Conservation (phyloP, 257 asterid species). For the Nicotiana paniculata region DNA sequence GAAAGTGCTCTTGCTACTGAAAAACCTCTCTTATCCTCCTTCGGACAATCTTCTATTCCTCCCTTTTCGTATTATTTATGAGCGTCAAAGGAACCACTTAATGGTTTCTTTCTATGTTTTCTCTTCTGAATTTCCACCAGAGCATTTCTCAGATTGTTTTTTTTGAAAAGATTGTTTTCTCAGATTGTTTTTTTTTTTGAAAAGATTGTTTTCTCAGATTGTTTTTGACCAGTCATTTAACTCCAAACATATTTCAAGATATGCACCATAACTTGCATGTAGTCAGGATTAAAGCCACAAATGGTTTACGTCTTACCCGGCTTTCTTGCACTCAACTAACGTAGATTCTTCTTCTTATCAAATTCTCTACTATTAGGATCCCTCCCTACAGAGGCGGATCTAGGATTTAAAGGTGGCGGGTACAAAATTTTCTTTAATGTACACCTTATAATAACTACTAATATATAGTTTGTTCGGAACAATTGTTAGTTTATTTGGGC, state of each 20-base stretch:
- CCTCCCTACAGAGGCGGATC: neutral
- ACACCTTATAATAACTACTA: too few species aligned
- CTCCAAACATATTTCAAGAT: neutral
- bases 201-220: neutral
- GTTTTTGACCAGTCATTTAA: neutral
- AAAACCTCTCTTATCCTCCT: neutral
- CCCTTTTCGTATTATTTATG: neutral
- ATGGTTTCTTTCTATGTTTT: neutral
- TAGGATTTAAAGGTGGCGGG: too few species aligned
- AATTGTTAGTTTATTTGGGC: too few species aligned
- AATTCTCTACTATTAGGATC: neutral
- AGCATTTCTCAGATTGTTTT: neutral
- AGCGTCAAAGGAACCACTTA: neutral
- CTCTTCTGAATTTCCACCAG: neutral
- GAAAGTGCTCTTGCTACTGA: neutral
- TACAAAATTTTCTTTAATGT: too few species aligned
- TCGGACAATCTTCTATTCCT: neutral
- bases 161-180: too few species aligned
- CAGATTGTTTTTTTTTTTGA: too few species aligned
- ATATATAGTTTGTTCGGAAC: too few species aligned
- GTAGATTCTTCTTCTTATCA: neutral
- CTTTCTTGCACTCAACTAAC: neutral
- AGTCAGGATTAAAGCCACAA: neutral
- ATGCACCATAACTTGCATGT: neutral
- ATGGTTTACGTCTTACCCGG: neutral